Evolutionary conservation across 176 grass and related monocot genomes (phyloP), one percentile per base, ranked within the genome.

Genomic region (Avena atlantica): DNA sequence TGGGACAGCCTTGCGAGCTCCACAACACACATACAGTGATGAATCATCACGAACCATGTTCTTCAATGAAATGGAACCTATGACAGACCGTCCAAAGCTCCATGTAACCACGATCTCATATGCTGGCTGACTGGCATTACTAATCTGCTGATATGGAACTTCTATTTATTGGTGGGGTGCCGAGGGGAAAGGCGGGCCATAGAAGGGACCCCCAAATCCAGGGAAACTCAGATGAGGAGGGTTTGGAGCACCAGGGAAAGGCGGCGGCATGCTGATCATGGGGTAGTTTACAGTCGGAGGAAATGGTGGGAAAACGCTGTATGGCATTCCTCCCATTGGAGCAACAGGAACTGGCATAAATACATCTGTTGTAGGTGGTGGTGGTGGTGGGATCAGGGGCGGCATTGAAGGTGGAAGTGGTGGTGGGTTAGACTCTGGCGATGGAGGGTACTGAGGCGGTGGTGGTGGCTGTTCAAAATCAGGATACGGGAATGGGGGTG

Each of bases 381-480:
- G 79, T 6, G 62, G 78, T 13, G 83, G 52, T n/a, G 76, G 71
- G 9, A 68, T 49, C 25, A 85, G 78, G 42, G 80, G 72, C 4
- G 80, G 84, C 13, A 50, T 61, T 31, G 85, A 86, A 23, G 68
- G 66, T 20, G 70, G 85, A 5, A 50, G 78, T 15, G 70, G 86
- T 9, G 66, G 68, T 9, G 80, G 84, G 72, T 63, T 91, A 84
- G 89, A 80, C 48, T 80, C 59, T 12, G 92, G 84, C 57, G 89
- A 84, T 3, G 81, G 76, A 79, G 89, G 72, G 42, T 91, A 68
- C 45, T 82, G 52, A 62, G 91, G 87, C 11, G 85, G 87, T 31
- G 92, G 89, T 8, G 93, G 90, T 19, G 86, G 81, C 25, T 84
- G 93, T 72, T 77, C 74, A 53, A 86, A 75, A 72, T 94, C 79